Base-by-base conservation (phyloP, 331 rosid species). In the Spiraea crenata region DNA sequence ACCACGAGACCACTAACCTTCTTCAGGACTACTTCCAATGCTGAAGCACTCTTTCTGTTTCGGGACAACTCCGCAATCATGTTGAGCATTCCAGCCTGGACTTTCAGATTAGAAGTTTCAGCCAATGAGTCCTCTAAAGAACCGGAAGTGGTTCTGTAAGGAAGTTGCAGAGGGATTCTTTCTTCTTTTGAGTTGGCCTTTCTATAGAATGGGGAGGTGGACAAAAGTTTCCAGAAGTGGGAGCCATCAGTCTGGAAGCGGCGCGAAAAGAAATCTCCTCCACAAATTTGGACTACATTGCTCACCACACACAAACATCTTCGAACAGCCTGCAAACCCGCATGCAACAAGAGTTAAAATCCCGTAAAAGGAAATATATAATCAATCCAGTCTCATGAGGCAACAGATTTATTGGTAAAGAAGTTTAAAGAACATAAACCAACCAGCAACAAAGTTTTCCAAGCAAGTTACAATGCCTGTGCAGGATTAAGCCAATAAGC, bases 231-330 rank as follows among this genome's bases (percentile, higher is more conserved):
- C 96, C 97, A 93, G 76, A 93, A 79, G 89, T 86, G 95, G 71
- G 60, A 35, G 41, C 97, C 99, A 10, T 91, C 96, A 7, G 92
- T 87, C 19, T 71, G 81, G 83, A 93, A 85, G 40, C 91, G 96
- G 4, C 96, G 96, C 5, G 92, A 78, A 80, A 93, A 93, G 90
- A 91, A 93, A 79, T 87, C 87, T 57, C 96, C 99, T 9, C 97
- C 96, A 37, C 90, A 82, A 56, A 89, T 75, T 83, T 85, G 85
- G 67, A 89, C 91, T 5, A 79, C 72, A 25, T 55, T 83, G 87
- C 85, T 86, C 72, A 87, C 73, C 58, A 84, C 85, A 25, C 75
- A 81, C 76, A 83, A 74, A 76, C 96, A 91, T 82, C 89, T 87
- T 80, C 89, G 78, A 19, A 78, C 88, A 84, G 82, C 95, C 97